Conservation (phyloP, 768 basidiomycete genomes). For the Favolaschia claudopus region DNA sequence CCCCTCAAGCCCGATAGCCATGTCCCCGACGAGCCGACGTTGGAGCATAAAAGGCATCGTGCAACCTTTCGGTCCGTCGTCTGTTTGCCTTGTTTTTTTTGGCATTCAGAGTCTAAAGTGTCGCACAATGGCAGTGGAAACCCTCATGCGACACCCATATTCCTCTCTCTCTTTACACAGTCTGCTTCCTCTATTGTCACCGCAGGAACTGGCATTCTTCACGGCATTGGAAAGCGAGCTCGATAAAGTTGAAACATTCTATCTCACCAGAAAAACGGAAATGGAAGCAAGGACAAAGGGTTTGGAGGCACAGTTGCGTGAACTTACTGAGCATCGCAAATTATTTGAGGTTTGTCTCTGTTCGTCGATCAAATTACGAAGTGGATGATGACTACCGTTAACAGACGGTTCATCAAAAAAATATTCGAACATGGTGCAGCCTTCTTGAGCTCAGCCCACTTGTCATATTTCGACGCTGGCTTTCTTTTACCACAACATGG, state of each 20-base stretch:
- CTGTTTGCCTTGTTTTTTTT: background rate
- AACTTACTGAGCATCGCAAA: conserved; percentile 74
- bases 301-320: conserved; percentile 74
- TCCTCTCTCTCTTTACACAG: conserved; percentile 47
- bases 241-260: conserved; percentile 88
- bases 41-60: too few relatives aligned
- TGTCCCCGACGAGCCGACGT: too few relatives aligned
- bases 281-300: conserved; percentile 55
- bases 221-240: conserved; percentile 78
- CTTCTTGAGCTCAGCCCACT: background rate
- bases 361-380: too few relatives aligned
- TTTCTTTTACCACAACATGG: background rate
- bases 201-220: conserved; percentile 77
- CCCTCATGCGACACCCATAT: conserved; percentile 31
- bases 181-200: conserved; percentile 63
- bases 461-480: background rate
- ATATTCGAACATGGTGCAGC: background rate
- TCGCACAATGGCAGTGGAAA: conserved; percentile 5
- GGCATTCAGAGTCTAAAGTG: too few relatives aligned
- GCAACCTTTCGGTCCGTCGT: conserved; percentile 10
- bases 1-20: conserved; percentile 12
- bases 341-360: conserved; percentile 57
- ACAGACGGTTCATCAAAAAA: conserved; percentile 15
- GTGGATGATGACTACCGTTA: background rate
- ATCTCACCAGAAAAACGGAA: conserved; percentile 70